Evolutionary conservation across 2,329 filamentous ascomycete species (phyloP), one percentile per base, ranked within the genome.

Genomic region (Colletotrichum endophyticum): DNA sequence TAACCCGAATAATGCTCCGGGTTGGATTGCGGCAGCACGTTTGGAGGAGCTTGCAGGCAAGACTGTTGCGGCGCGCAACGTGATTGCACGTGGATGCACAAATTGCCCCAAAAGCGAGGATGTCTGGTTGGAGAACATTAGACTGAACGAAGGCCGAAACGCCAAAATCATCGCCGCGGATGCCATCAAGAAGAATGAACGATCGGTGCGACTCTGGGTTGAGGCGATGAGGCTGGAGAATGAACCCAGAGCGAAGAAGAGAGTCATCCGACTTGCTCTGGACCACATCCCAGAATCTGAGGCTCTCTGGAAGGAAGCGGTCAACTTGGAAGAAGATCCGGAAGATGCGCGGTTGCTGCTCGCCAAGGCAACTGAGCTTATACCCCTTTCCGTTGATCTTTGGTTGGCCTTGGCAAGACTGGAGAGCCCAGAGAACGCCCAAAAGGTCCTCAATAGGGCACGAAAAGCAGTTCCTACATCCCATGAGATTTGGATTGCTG

Each of bases 401-500:
- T 99, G 97, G 97, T 91, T 99, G 62, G 97, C 96, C 2, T 90
- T 99, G 74, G 97, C 97, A 32, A 94, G 96, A 44, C 89, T 99
- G 1, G 96, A 98, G 84, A 94, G 92, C 0, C 95, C 96, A 0
- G 95, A 98, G 80, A 96, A 98, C 81, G 97, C 98, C 2, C 96
- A 98, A 83, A 95, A 96, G 82, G 96, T 99, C 56, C 91, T 99
- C 78, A 99, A 99, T 86, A 96, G 94, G 85, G 98, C 98, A 36
- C 94, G 97, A 78, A 98, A 98, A 86, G 96, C 96, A 3, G 92
- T 98, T 7, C 97, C 97, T 1, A 97, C 96, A 2, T 98, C 96
- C 32, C 92, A 97, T 85, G 96, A 98, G 82, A 95, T 99, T 78
- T 99, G 97, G 97, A 95, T 99, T 82, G 96, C 97, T 11, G 97